Conservation (phyloP, 768 basidiomycete genomes). For the Mycena capillaripes region DNA sequence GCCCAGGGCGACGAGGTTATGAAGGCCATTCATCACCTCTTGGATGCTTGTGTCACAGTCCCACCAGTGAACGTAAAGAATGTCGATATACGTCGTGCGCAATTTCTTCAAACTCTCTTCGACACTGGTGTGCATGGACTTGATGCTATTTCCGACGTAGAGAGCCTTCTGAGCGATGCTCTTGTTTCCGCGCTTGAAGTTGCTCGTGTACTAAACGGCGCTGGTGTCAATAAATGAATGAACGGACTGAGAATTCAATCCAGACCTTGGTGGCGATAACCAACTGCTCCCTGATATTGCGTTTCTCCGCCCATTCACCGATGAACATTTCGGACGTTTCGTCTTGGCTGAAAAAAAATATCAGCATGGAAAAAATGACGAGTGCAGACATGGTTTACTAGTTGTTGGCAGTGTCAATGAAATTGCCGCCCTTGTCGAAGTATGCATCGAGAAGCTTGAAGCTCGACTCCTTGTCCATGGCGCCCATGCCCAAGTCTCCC, state of each 20-base stretch:
- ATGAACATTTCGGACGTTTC: conserved; percentile 58
- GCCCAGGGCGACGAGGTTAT: conserved; percentile 62
- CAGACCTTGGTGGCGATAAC: conserved; percentile 59
- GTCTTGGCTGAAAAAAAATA: conserved; percentile 44
- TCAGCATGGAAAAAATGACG: not conserved
- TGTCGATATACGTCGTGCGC: conserved; percentile 60
- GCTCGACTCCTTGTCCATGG: conserved; percentile 33
- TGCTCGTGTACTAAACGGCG: conserved; percentile 37
- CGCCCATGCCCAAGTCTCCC: conserved; percentile 51
- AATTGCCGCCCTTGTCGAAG: conserved; percentile 32
- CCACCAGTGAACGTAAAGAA: conserved; percentile 64
- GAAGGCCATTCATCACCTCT: conserved; percentile 69
- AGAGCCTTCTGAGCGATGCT: conserved; percentile 42
- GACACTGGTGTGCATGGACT: conserved; percentile 55
- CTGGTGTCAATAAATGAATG: not conserved
- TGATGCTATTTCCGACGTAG: conserved; percentile 58
- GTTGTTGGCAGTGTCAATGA: conserved; percentile 61
- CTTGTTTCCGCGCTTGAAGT: conserved; percentile 39
- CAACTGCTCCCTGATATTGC: conserved; percentile 59
- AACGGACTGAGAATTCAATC: not conserved
- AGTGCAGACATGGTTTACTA: conserved; percentile 46
- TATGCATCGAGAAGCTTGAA: conserved; percentile 35
- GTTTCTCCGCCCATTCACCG: conserved; percentile 63
- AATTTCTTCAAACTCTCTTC: conserved; percentile 62
- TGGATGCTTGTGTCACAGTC: conserved; percentile 66